A percentile compares a stretch with the other conserved stretches of the same genome.
Conservation (phyloP, 345 rosid species). For the Raphanus raphanistrum region DNA sequence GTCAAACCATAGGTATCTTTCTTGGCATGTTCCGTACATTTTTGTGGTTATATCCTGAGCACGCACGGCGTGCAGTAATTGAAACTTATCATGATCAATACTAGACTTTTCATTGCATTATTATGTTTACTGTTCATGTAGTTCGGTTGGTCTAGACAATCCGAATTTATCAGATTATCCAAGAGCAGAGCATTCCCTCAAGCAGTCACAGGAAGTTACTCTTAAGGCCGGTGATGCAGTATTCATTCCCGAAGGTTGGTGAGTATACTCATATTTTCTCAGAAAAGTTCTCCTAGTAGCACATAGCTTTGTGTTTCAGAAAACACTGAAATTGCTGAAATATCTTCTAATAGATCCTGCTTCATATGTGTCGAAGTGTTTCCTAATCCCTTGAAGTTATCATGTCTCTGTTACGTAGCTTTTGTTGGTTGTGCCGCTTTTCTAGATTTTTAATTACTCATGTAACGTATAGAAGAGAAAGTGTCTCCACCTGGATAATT, state of each 20-base stretch:
- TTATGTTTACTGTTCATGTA: constrained; percentile 38
- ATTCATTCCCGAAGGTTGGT: constrained; percentile 99
- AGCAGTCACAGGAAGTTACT: constrained; percentile 61
- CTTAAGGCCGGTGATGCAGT: constrained; percentile 88
- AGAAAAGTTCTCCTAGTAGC: neutral
- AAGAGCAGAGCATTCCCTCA: constrained; percentile 61
- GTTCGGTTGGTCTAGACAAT: constrained; percentile 66
- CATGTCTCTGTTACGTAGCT: constrained; percentile 7
- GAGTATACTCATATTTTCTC: constrained; percentile 43
- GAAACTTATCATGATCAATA: constrained; percentile 7
- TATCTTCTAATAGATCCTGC: neutral
- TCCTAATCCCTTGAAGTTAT: neutral
- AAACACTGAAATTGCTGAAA: neutral
- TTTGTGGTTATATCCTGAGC: neutral
- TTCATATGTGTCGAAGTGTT: constrained; percentile 5
- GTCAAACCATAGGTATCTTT: constrained; percentile 81
- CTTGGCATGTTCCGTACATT: constrained; percentile 3
- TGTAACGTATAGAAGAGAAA: neutral
- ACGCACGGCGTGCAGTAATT: neutral
- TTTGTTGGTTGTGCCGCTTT: neutral
- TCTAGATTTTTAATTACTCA: neutral
- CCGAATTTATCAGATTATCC: constrained; percentile 67
- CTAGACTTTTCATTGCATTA: constrained; percentile 14
- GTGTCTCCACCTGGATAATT: neutral
- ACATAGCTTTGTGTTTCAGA: constrained; percentile 15